Percentiles rank a stretch among this genome's conserved stretches.
Evolutionary conservation across 495 filamentous ascomycete genomes (phyloP).

Genomic region (Aspergillus sparsus): DNA sequence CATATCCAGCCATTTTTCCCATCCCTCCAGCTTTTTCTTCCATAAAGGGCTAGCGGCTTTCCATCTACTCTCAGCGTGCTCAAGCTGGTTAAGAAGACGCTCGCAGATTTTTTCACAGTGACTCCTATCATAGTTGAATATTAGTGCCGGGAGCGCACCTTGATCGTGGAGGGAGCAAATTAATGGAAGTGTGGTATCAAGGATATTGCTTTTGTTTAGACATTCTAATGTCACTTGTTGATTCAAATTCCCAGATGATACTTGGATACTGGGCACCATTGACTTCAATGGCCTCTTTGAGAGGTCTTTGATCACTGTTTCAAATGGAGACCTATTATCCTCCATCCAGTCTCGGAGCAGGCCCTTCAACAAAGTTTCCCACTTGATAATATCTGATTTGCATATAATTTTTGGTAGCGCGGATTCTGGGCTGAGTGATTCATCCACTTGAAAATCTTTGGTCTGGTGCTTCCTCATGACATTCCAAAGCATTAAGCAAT

Average conservation of each 20-base stretch:
- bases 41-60: conserved; percentile 58
- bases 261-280: not conserved
- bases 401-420: conserved; percentile 46
- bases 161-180: conserved; percentile 60
- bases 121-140: conserved; percentile 74
- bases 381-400: conserved; percentile 64
- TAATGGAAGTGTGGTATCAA: conserved; percentile 57
- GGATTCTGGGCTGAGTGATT: conserved; percentile 48
- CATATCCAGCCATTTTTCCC: conserved; percentile 52
- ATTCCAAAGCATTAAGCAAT: conserved; percentile 66
- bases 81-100: conserved; percentile 50
- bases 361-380: conserved; percentile 64
- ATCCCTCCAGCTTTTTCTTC: conserved; percentile 55
- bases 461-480: conserved; percentile 57
- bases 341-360: conserved; percentile 61
- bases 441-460: conserved; percentile 43
- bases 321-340: conserved; percentile 61
- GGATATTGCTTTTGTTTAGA: conserved; percentile 25
- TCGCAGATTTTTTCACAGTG: conserved; percentile 59
- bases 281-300: conserved; percentile 11
- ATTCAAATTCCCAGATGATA: conserved; percentile 3
- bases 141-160: conserved; percentile 67
- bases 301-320: conserved; percentile 49
- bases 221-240: not conserved
- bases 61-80: conserved; percentile 54